Percentiles rank a stretch among this genome's conserved stretches.
These are phyloP conservation scores for Aphanoascus verrucosus DNA, from an alignment of 2,329 filamentous ascomycete genomes.

Conservation along the genomic window DNA sequence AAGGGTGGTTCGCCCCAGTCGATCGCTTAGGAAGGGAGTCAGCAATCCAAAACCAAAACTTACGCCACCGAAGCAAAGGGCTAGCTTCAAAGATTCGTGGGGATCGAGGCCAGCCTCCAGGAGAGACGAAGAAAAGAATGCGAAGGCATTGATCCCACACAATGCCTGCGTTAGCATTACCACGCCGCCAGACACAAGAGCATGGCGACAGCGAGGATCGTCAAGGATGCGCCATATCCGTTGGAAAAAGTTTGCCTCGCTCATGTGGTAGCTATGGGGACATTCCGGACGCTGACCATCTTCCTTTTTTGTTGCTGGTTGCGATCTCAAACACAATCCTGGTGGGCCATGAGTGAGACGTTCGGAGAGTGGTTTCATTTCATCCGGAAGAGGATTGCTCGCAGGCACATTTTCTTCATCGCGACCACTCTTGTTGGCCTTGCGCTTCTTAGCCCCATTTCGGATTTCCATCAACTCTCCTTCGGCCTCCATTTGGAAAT, in stretches of 20 bases:
- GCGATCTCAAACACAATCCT: slow-evolving; percentile 1
- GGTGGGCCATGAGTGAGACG: background rate
- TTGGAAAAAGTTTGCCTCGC: slow-evolving; percentile 5
- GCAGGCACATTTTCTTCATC: slow-evolving; percentile 3
- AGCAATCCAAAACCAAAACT: slow-evolving; percentile 8
- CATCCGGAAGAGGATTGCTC: background rate
- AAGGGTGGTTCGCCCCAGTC: slow-evolving; percentile 6
- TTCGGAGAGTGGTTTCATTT: slow-evolving; percentile 7
- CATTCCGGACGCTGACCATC: background rate
- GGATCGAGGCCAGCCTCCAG: background rate
- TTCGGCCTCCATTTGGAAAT: slow-evolving; percentile 13
- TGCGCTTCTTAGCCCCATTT: background rate
- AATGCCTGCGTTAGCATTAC: slow-evolving; percentile 9
- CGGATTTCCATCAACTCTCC: slow-evolving; percentile 8
- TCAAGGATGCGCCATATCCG: background rate
- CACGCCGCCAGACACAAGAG: slow-evolving; percentile 5
- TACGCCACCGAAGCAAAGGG: slow-evolving; percentile 9
- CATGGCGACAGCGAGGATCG: slow-evolving; percentile 9
- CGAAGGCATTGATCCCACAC: slow-evolving; percentile 9
- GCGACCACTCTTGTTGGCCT: background rate
- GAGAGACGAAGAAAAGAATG: slow-evolving; percentile 9
- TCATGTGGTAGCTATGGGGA: slow-evolving; percentile 9
- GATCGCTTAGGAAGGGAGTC: slow-evolving; percentile 9
- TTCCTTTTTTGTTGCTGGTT: background rate
- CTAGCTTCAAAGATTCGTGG: background rate